phyloP scores from a whole-genome alignment of 345 rosid genomes.

The Eucalyptus sp. region DNA sequence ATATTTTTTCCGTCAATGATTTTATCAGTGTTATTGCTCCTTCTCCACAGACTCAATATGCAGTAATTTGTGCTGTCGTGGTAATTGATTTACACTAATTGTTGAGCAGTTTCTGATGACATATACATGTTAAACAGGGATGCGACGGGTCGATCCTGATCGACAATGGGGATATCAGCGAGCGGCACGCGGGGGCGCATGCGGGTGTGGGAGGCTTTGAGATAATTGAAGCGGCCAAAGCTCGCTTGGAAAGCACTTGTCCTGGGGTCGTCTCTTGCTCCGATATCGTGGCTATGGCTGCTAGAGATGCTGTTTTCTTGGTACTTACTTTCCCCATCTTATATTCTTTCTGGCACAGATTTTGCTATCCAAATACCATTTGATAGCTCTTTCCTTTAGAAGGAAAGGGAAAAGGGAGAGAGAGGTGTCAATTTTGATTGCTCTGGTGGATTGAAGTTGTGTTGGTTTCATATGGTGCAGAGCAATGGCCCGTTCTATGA shows the following conservation, averaged over 20 bases:
- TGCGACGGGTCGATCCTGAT: conserved; percentile 82
- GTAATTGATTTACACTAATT: background rate
- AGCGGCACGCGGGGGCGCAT: conserved; percentile 47
- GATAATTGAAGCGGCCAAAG: conserved; percentile 41
- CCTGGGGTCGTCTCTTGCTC: conserved; percentile 75
- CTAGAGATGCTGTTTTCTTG: conserved; percentile 68
- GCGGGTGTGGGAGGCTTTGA: conserved; percentile 55
- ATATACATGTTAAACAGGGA: conserved; percentile 10
- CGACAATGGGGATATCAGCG: conserved; percentile 26
- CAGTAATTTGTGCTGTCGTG: background rate
- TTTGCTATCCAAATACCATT: background rate
- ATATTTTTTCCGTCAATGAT: background rate
- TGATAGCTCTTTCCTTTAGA: background rate
- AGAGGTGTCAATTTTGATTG: background rate
- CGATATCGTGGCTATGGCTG: conserved; percentile 76
- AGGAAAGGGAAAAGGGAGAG: background rate
- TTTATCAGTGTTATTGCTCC: background rate
- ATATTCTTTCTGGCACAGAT: background rate
- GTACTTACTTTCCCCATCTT: conserved; percentile 10
- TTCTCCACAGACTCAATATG: background rate
- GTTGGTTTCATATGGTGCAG: conserved; percentile 6
- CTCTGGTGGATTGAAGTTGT: background rate
- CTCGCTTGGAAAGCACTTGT: conserved; percentile 42
- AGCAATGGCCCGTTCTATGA: conserved; percentile 47
- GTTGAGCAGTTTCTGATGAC: background rate